Conservation (phyloP, 768 basidiomycete species). For the Sarcodon sp. region DNA sequence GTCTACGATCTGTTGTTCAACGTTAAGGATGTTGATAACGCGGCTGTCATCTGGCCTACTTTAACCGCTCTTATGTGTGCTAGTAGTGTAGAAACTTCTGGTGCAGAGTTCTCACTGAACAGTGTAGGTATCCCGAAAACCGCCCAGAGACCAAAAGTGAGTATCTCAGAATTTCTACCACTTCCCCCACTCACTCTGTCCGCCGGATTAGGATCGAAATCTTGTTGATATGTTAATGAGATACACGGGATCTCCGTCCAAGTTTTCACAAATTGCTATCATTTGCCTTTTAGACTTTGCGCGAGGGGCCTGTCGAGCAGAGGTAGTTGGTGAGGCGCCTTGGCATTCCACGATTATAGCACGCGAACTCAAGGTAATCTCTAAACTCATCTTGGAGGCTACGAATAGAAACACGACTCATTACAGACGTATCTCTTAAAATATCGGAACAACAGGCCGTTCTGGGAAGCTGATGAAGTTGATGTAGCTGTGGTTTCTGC, state of each 20-base stretch:
- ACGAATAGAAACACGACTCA: not conserved
- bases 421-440: conserved; percentile 15
- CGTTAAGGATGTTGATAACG: conserved; percentile 26
- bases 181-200: conserved; percentile 1
- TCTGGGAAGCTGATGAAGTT: conserved; percentile 58
- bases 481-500: conserved; percentile 72
- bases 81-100: conserved; percentile 55
- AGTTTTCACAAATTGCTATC: conserved; percentile 52
- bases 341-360: conserved; percentile 62
- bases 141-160: conserved; percentile 6
- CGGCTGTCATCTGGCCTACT: conserved; percentile 66
- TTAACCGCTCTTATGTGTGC: conserved; percentile 63
- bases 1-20: conserved; percentile 70
- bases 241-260: conserved; percentile 39
- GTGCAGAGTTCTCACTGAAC: conserved; percentile 36
- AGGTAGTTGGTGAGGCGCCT: conserved; percentile 40
- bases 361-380: conserved; percentile 62
- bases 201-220: conserved; percentile 19
- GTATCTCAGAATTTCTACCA: not conserved
- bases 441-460: conserved; percentile 29
- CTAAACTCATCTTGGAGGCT: not conserved
- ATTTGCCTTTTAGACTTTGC: conserved; percentile 71
- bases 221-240: conserved; percentile 54
- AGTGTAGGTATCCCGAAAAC: conserved; percentile 17
- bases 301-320: conserved; percentile 44